A percentile compares a stretch with the other conserved stretches of the same genome.
Conservation (phyloP, 805 yeast genomes). For the Ogataea chonburiensis region DNA sequence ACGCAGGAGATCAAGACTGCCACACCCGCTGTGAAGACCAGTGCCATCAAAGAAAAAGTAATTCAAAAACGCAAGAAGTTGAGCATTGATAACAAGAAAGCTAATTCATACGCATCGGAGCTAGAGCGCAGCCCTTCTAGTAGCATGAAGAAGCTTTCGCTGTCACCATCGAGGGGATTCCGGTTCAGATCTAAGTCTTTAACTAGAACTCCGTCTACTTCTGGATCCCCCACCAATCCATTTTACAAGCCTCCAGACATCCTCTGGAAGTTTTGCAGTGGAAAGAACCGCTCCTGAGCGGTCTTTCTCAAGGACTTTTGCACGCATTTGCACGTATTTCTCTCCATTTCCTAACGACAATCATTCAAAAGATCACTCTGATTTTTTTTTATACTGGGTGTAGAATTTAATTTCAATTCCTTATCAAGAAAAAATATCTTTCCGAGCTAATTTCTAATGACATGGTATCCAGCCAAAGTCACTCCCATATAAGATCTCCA, state of each 20-base stretch:
- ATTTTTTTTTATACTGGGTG: no score
- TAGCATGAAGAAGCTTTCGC: conserved; percentile 4
- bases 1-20: neutral
- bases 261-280: conserved; percentile 21
- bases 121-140: neutral
- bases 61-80: conserved; percentile 8
- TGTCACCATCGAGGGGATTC: conserved; percentile 12
- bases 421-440: neutral
- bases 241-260: conserved; percentile 31
- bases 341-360: no score
- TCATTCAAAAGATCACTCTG: no score
- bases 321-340: no score
- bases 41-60: conserved; percentile 3
- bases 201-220: conserved; percentile 6
- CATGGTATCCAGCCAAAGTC: conserved; percentile 3
- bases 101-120: neutral
- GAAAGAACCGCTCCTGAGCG: no score
- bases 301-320: no score
- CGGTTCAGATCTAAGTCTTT: conserved; percentile 19
- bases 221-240: conserved; percentile 25
- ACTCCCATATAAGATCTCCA: conserved; percentile 19
- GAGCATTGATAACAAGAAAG: conserved; percentile 1
- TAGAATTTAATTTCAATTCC: conserved; percentile 1
- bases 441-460: conserved; percentile 3
- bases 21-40: no score